Evolutionary conservation across 1,284 basidiomycete species (phyloP).

Genomic region (Melampsora medusae): DNA sequence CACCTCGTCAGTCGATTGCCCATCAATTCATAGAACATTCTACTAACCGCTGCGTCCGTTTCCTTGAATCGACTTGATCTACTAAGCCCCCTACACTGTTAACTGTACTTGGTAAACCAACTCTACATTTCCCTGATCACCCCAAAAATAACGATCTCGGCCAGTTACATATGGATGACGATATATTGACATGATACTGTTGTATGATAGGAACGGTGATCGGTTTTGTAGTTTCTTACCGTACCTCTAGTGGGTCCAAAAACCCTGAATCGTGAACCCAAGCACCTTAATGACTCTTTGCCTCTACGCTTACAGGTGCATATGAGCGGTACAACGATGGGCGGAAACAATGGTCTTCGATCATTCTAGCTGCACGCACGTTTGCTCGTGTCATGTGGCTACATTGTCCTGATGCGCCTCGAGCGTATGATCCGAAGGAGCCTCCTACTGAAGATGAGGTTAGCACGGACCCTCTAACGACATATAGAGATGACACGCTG

Average conservation of each 20-base stretch:
- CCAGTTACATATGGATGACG: neutral
- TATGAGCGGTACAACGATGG: conserved; percentile 43
- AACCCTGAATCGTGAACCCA: neutral
- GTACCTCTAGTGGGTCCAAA: conserved; percentile 26
- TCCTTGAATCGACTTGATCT: no score
- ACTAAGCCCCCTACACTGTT: conserved; percentile 20
- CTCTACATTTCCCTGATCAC: neutral
- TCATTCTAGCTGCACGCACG: conserved; percentile 25
- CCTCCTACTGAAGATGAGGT: neutral
- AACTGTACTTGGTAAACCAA: conserved; percentile 27
- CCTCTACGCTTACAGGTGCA: conserved; percentile 4
- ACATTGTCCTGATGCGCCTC: conserved; percentile 18
- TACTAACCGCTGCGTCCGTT: no score
- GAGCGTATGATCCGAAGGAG: neutral
- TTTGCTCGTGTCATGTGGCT: conserved; percentile 28
- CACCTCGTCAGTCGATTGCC: no score
- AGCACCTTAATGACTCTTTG: no score
- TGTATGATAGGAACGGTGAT: conserved; percentile 33
- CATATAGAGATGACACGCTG: no score
- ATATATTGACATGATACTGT: neutral
- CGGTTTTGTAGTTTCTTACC: conserved; percentile 39
- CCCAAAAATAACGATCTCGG: no score
- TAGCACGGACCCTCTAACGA: neutral
- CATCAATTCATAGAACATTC: no score
- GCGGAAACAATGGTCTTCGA: conserved; percentile 31